Evolutionary conservation across 176 grass and related monocot genomes (phyloP).

Genomic region (maize (Zea mays)): DNA sequence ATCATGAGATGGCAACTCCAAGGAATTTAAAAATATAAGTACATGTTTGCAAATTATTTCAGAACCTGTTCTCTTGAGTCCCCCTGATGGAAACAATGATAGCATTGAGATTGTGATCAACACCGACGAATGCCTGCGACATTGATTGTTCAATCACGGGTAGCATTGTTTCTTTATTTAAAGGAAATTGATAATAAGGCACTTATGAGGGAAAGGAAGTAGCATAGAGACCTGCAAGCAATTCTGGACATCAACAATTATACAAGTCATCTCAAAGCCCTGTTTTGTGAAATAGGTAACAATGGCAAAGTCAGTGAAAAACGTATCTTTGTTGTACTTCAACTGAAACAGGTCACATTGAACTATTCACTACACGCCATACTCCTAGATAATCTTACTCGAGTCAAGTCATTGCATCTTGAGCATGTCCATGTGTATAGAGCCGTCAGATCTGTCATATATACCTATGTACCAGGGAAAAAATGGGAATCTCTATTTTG

Average conservation of each 20-base stretch:
- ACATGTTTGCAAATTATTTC: slow-evolving; percentile 8
- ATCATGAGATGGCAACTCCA: slow-evolving; percentile 3
- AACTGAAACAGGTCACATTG: slow-evolving; percentile 19
- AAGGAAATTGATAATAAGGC: slow-evolving; percentile 1
- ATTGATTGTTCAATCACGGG: slow-evolving; percentile 8
- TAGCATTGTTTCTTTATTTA: slow-evolving; percentile 40
- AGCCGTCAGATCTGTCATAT: slow-evolving; percentile 68
- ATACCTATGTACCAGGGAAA: slow-evolving; percentile 42
- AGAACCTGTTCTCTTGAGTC: slow-evolving; percentile 96
- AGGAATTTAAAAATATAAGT: not conserved
- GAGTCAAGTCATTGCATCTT: slow-evolving; percentile 81
- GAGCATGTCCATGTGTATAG: slow-evolving; percentile 80
- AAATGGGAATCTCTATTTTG: not conserved
- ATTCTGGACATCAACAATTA: slow-evolving; percentile 84
- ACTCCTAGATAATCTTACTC: slow-evolving; percentile 45
- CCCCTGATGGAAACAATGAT: slow-evolving; percentile 84
- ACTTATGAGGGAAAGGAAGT: slow-evolving; percentile 1
- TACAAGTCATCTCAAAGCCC: slow-evolving; percentile 81
- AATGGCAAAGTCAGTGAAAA: slow-evolving; percentile 19
- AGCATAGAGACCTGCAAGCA: slow-evolving; percentile 77
- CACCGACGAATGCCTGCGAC: slow-evolving; percentile 40
- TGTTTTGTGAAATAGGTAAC: slow-evolving; percentile 40
- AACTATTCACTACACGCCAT: not conserved
- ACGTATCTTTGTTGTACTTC: not conserved
- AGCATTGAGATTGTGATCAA: slow-evolving; percentile 69